Evolutionary conservation across 1,284 basidiomycete genomes (phyloP).

Genomic region (Puccinia coronata): DNA sequence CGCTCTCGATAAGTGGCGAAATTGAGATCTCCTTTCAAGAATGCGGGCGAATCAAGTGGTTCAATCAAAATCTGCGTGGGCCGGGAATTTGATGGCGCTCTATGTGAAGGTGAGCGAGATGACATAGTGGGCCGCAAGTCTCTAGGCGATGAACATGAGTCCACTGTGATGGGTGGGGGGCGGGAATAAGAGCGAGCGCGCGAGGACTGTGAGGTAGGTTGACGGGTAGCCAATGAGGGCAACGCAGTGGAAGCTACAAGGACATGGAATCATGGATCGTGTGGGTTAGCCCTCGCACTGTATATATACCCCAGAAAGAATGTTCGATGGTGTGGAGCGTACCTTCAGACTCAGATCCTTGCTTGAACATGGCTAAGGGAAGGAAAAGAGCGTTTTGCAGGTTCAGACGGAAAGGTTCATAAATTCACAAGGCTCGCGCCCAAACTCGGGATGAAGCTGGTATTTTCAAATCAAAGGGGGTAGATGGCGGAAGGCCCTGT

Average conservation of each 20-base stretch:
- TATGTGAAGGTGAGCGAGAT: not conserved
- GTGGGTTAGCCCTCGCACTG: too few relatives aligned
- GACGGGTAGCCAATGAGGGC: not conserved
- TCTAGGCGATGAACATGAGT: not conserved
- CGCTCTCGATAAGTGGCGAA: constrained; percentile 5
- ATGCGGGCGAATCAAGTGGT: constrained; percentile 28
- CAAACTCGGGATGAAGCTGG: too few relatives aligned
- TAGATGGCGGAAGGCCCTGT: too few relatives aligned
- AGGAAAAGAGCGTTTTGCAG: constrained; percentile 7
- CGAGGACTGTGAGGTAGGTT: not conserved
- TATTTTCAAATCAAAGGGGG: too few relatives aligned
- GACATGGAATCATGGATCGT: not conserved
- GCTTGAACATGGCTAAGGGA: constrained; percentile 13
- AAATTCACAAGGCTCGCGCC: not conserved
- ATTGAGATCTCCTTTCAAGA: constrained; percentile 39
- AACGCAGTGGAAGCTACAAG: not conserved
- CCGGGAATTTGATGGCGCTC: not conserved
- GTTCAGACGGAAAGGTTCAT: not conserved
- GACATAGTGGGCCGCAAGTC: not conserved
- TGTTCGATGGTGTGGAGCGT: not conserved
- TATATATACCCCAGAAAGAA: too few relatives aligned
- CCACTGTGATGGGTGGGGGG: constrained; percentile 8
- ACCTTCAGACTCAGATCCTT: not conserved
- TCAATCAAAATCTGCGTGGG: not conserved
- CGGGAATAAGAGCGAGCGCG: constrained; percentile 28